Evolutionary conservation across 371 early-diverging fungal genomes (phyloP), one percentile per base, ranked within the genome.

Genomic region (Actinomucor elegans): DNA sequence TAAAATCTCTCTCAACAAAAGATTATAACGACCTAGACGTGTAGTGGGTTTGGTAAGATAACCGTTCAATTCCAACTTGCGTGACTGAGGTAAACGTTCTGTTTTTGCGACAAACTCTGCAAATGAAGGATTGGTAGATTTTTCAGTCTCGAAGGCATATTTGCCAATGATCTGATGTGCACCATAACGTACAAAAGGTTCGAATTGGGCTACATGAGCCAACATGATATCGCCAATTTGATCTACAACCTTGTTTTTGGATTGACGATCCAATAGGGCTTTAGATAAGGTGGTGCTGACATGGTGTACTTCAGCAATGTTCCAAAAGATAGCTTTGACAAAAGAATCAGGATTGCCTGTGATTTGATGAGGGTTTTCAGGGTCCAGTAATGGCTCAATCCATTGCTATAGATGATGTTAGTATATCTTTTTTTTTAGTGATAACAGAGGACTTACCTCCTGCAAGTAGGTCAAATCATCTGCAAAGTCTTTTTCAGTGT

Each of bases 401-500:
- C 88, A 92, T 51, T 79, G 66, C 85, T 85, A 65, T 14, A 20
- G 8, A 20, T 20, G 2, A 43, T 3, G 41, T 35, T 12, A n/a
- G 21, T 7, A n/a, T 3, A 38, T 18, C 12, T 3, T 11, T 12
- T n/a, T 18, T 8, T 28, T 23, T 17, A 26, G 21, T 28, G 6
- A 8, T 29, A 11, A 1, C 11, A 24, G 8, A 36, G 17, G 10
- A 3, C 12, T 24, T 73, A 92, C 91, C 64, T 85, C 84, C 59
- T 64, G 42, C 11, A 81, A 48, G 26, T 79, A 69, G 20, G 52
- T 52, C 52, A 83, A 40, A 61, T 97, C 97, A 40, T 85, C 81
- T 10, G 95, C 94, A 76, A 90, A 97, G 62, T 95, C 93, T 51
- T 85, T 85, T 67, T 96, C 97, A 1, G 92, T 93, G 40, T 92